These are phyloP conservation scores for Carallia brachiata DNA, from an alignment of 345 rosid genomes.

Conservation along the genomic window DNA sequence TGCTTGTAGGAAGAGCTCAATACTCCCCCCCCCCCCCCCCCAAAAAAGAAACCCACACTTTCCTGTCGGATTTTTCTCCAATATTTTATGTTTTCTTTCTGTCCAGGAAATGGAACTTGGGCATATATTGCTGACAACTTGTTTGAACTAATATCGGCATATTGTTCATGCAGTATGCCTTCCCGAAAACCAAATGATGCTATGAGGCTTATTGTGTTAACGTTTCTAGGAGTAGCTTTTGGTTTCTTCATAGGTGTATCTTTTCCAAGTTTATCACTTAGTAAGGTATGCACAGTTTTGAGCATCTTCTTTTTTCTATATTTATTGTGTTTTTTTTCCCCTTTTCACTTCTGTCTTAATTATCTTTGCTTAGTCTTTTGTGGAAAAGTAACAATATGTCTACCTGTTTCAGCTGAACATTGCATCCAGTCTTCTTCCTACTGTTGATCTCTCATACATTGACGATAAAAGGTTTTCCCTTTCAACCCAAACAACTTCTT, in stretches of 20 bases:
- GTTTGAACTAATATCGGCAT: not conserved
- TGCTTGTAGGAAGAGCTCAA: constrained; percentile 1
- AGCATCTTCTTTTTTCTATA: not conserved
- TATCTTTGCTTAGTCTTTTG: not conserved
- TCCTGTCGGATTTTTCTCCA: no score
- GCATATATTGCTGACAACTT: not conserved
- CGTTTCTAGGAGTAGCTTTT: constrained; percentile 64
- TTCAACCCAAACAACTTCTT: constrained; percentile 40
- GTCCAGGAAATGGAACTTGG: not conserved
- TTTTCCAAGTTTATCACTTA: constrained; percentile 62
- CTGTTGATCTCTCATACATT: constrained; percentile 38
- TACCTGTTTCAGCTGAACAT: constrained; percentile 58
- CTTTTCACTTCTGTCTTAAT: not conserved
- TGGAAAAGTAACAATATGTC: constrained; percentile 5
- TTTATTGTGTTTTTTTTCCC: constrained; percentile 2
- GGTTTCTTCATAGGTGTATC: constrained; percentile 83
- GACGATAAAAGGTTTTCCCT: constrained; percentile 42
- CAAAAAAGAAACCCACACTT: no score
- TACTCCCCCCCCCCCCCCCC: no score
- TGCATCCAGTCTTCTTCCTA: constrained; percentile 51
- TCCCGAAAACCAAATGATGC: constrained; percentile 66
- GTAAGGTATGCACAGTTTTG: constrained; percentile 51
- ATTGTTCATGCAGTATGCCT: constrained; percentile 42
- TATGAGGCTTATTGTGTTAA: constrained; percentile 61
- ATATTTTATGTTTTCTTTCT: not conserved